phyloP scores from a whole-genome alignment of 441 rosid genomes.

The Populus tomentosa region DNA sequence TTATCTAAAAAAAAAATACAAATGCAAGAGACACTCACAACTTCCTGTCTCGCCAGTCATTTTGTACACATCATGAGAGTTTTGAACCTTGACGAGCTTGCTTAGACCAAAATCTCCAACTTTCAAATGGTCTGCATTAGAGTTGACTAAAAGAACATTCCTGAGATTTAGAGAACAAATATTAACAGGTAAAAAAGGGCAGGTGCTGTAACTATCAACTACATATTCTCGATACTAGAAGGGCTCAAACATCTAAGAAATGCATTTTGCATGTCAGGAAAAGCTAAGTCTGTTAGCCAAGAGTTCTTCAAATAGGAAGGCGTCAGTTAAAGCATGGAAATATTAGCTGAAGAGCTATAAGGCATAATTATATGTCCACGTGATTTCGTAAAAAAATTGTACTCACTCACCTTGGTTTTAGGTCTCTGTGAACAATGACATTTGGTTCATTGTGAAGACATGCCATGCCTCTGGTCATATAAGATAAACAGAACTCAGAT shows the following conservation, averaged over 20 bases:
- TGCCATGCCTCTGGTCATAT: constrained; percentile 82
- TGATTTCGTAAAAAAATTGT: constrained; percentile 2
- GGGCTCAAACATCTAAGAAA: constrained; percentile 6
- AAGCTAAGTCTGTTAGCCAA: constrained; percentile 3
- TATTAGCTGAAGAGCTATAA: not conserved
- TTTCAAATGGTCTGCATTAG: constrained; percentile 93
- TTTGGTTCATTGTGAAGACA: constrained; percentile 98
- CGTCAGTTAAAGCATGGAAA: not conserved
- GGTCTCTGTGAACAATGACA: constrained; percentile 90
- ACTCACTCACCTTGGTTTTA: constrained; percentile 75
- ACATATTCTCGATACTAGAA: constrained; percentile 7
- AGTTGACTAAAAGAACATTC: constrained; percentile 94
- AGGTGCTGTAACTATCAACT: not conserved
- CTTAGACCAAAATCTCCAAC: constrained; percentile 99
- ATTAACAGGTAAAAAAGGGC: constrained; percentile 6
- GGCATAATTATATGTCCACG: not conserved
- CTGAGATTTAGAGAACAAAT: constrained; percentile 32
- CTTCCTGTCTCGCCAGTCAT: constrained; percentile 99
- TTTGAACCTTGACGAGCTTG: constrained; percentile 95
- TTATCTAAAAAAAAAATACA: not conserved
- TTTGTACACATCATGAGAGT: constrained; percentile 96
- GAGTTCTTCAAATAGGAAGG: not conserved
- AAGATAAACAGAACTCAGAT: constrained; percentile 17
- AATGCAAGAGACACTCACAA: constrained; percentile 54
- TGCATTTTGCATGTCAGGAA: not conserved